Base-by-base conservation (phyloP, 352 stramenopile species). In the Pythium rishiriense region DNA sequence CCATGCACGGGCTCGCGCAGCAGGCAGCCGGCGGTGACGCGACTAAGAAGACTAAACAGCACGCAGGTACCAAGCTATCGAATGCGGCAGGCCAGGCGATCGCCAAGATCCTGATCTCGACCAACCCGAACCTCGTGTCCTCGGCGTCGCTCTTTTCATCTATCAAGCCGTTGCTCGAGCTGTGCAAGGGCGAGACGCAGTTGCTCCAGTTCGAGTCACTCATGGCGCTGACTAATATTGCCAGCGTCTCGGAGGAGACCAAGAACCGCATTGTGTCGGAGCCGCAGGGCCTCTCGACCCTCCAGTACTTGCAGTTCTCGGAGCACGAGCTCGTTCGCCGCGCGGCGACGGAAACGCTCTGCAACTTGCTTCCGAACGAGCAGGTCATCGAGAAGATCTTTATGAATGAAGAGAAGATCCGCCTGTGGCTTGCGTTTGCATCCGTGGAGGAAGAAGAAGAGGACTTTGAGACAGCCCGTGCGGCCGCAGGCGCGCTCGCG, bases 211-310 rank as follows among this genome's bases (percentile, higher is more conserved):
- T 97, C 25, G 87, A 99, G 72, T 93, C 94, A 22, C 78, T 99
- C n/a, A 88, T 99, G 79, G 92, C 97, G 19, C 78, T 99, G 10
- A 99, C 97, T 1, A 99, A 99, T 66, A 90, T 99, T 15, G 94
- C 91, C 35, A 95, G 85, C 21, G 88, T 97, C 21, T 97, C 90
- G 26, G 83, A 98, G 8, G 90, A 98, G 62, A 98, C 96, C 31
- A 98, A 99, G 77, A 89, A 96, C 51, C 85, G 90, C 10, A 92
- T 91, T 24, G 70, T 93, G 0, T 66, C 58, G 0, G 80, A 91
- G 41, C 80, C 83, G 0, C 80, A 95, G 33, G 84, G 80, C 0
- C 62, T 95, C 1, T 87, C 78, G 15, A 93, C 86, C 37, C 63
- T 95, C 15, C 83, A 93, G 62, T 95, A 94, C 53, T 61, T 95